Percentiles rank a stretch among this genome's conserved stretches.
phyloP scores from a whole-genome alignment of 371 early-diverging fungal genomes.

The Amoeboaphelidium protococcarum region DNA sequence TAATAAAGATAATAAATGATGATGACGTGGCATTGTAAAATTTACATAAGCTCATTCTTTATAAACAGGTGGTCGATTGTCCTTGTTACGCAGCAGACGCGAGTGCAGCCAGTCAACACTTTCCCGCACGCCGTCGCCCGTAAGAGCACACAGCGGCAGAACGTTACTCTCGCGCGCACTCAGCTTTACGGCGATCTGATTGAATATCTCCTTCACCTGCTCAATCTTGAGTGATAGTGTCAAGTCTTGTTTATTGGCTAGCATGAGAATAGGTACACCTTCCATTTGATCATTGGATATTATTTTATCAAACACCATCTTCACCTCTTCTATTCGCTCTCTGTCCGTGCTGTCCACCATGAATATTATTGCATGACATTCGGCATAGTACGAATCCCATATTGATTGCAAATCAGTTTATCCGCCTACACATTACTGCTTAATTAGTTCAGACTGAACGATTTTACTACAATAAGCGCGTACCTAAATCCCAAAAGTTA shows the following conservation, averaged over 20 bases:
- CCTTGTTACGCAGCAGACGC: slow-evolving; percentile 47
- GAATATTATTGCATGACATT: slow-evolving; percentile 76
- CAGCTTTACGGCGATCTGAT: slow-evolving; percentile 49
- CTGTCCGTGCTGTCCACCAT: slow-evolving; percentile 64
- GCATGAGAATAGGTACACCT: slow-evolving; percentile 68
- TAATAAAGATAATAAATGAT: too few relatives aligned
- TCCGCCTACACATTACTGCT: slow-evolving; percentile 88
- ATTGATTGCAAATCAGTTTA: slow-evolving; percentile 57
- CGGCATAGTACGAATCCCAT: slow-evolving; percentile 81
- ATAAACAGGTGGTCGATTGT: slow-evolving; percentile 42
- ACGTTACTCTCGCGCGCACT: slow-evolving; percentile 25
- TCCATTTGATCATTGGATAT: slow-evolving; percentile 15
- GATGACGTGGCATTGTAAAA: too few relatives aligned
- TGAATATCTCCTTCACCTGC: slow-evolving; percentile 68
- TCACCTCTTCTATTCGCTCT: slow-evolving; percentile 50
- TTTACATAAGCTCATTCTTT: too few relatives aligned
- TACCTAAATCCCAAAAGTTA: slow-evolving; percentile 37
- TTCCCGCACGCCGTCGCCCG: slow-evolving; percentile 38
- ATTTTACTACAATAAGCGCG: too few relatives aligned
- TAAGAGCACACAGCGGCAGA: slow-evolving; percentile 6
- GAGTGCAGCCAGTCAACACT: slow-evolving; percentile 58
- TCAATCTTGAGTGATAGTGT: slow-evolving; percentile 37
- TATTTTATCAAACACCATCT: slow-evolving; percentile 39
- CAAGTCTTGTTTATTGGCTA: slow-evolving; percentile 79
- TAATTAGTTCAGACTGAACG: too few relatives aligned